Evolutionary conservation across 495 filamentous ascomycete genomes (phyloP), one percentile per base, ranked within the genome.

Genomic region (Cercophora scortea): DNA sequence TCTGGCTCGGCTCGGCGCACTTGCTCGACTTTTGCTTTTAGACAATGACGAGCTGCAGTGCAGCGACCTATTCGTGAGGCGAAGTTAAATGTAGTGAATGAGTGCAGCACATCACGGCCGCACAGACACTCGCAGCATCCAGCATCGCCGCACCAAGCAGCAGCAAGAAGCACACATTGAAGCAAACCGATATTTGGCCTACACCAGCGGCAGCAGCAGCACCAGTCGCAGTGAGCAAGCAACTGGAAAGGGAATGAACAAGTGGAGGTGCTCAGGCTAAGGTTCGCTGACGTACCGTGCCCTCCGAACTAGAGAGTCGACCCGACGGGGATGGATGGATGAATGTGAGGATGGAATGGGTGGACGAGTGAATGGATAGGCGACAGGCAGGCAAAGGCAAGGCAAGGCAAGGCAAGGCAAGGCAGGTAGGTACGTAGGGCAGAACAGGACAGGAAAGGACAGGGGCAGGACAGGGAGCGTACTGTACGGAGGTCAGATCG

Each of bases 191-290:
- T 25, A 25, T 25, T 25, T 25, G 25, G 25, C 5, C 25, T 2
- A 44, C 50, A 52, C 40, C 35, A 48, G 42, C 46, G 50, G 36
- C 36, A 52, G 18, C 46, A 45, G 15, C 50, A 50, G 38, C 42
- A 50, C 42, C 49, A 50, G 19, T 38, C 39, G 42, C 19, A 49
- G 50, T 43, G 48, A 43, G 35, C 38, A 35, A 48, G 54, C 48
- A 45, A 50, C 42, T 48, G 33, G 43, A 42, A 47, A 51, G 44
- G 19, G 34, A 32, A 51, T 13, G 42, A 51, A 56, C 45, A 34
- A 58, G 59, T 65, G 59, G 62, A 62, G 60, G 62, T 59, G 50
- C 58, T 61, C 59, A 54, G 59, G 59, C 52, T 51, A 49, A 58
- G 59, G 61, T 55, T 42, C 25, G 25, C 9, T 49, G 49, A 59